Percentiles rank a stretch among this genome's conserved stretches.
Conservation (phyloP, 306 rosid genomes). For the Casuarina glauca region DNA sequence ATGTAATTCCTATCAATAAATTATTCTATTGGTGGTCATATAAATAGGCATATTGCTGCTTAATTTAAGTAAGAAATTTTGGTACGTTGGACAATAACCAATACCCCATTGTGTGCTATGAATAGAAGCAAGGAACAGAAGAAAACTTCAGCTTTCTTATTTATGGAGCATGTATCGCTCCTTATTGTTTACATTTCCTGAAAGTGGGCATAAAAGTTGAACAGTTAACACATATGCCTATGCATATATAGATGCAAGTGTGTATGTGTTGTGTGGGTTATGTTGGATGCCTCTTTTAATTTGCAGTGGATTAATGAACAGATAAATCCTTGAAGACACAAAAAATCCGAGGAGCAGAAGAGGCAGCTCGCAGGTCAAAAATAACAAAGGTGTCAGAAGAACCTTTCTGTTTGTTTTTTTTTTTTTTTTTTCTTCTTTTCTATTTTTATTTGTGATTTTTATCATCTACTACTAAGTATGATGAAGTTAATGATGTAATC, state of each 20-base stretch:
- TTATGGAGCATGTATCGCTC: neutral
- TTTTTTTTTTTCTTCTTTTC: neutral
- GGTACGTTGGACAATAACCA: neutral
- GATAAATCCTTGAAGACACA: constrained; percentile 82
- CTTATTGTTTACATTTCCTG: neutral
- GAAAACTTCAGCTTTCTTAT: neutral
- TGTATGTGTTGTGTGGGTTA: neutral
- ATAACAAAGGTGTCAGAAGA: constrained; percentile 56
- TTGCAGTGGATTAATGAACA: constrained; percentile 27
- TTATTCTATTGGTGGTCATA: neutral
- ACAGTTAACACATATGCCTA: neutral
- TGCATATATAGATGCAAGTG: neutral
- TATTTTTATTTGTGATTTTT: neutral
- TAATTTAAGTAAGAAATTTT: neutral
- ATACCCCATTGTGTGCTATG: neutral
- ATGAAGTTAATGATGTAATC: neutral
- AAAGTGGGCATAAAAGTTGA: constrained; percentile 1
- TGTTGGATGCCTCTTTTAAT: neutral
- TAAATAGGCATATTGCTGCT: neutral
- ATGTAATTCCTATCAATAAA: neutral
- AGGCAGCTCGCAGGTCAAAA: constrained; percentile 77
- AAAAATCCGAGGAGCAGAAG: constrained; percentile 82
- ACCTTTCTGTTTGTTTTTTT: neutral
- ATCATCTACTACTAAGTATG: neutral
- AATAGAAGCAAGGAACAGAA: constrained; percentile 4